phyloP scores from a whole-genome alignment of 225 moss, liverwort and hornwort species.

The Pseudisothecium myosuroides region DNA sequence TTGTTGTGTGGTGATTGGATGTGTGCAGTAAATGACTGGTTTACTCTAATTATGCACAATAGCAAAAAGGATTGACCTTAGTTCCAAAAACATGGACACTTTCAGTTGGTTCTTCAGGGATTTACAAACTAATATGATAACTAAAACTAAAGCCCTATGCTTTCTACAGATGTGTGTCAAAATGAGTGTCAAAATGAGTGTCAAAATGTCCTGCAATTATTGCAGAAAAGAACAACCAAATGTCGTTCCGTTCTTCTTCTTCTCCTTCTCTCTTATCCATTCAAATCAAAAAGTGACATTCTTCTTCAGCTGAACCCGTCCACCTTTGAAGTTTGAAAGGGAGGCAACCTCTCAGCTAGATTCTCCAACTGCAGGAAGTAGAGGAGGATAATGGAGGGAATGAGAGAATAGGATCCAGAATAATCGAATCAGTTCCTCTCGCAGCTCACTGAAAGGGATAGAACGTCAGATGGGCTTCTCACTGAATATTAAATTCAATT shows the following conservation, averaged over 20 bases:
- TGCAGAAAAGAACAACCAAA: neutral
- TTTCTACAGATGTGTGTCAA: neutral
- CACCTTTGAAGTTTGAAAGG: neutral
- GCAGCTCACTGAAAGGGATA: too few species aligned
- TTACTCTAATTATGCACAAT: too few species aligned
- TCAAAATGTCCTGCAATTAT: neutral
- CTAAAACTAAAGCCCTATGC: neutral
- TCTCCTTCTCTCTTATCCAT: neutral
- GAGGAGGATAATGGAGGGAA: neutral
- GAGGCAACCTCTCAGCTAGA: neutral
- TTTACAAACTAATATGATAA: too few species aligned
- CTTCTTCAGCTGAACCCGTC: neutral
- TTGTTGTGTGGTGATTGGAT: too few species aligned
- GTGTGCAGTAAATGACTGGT: too few species aligned
- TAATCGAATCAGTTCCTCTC: too few species aligned
- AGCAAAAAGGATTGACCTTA: too few species aligned
- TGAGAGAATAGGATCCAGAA: neutral
- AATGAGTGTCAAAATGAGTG: too few species aligned
- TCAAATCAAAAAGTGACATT: neutral
- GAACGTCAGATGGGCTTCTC: too few species aligned
- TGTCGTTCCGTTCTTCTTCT: neutral
- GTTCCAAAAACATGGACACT: too few species aligned
- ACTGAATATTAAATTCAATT: too few species aligned
- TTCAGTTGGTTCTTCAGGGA: too few species aligned
- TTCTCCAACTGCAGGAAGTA: neutral